A percentile compares a stretch with the other conserved stretches of the same genome.
phyloP scores from a whole-genome alignment of 768 basidiomycete species.

The Russula lepida region DNA sequence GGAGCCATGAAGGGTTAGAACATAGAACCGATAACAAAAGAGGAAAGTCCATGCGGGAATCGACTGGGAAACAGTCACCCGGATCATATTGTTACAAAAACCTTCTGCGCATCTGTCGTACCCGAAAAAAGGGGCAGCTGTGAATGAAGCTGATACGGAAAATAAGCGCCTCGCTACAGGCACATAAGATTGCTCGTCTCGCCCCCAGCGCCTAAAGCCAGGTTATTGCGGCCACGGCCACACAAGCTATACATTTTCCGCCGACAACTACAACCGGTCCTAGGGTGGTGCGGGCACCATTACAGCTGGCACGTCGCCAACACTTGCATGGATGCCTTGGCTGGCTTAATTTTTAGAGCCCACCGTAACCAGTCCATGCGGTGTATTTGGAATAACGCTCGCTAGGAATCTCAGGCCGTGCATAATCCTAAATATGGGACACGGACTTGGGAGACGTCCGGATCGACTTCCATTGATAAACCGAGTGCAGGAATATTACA shows the following conservation, averaged over 20 bases:
- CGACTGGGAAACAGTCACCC: background rate
- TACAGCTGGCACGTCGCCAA: background rate
- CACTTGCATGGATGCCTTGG: background rate
- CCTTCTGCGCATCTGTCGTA: background rate
- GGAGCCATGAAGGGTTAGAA: slow-evolving; percentile 5
- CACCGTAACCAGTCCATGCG: background rate
- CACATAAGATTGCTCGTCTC: background rate
- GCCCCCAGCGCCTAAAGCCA: background rate
- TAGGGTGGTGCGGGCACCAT: background rate
- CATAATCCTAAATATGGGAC: background rate
- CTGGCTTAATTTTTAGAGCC: background rate
- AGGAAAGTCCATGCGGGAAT: background rate
- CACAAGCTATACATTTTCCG: background rate
- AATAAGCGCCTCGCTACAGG: background rate
- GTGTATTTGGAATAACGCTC: background rate
- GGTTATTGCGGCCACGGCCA: background rate
- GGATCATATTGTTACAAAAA: background rate
- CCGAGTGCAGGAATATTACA: no score
- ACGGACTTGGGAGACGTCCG: background rate
- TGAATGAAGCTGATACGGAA: background rate
- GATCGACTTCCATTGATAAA: background rate
- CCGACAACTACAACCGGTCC: background rate
- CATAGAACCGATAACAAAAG: background rate
- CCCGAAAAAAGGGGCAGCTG: background rate
- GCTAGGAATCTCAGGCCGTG: background rate